phyloP scores from a whole-genome alignment of 1,284 basidiomycete species.

The Microbotryum scabiosae region DNA sequence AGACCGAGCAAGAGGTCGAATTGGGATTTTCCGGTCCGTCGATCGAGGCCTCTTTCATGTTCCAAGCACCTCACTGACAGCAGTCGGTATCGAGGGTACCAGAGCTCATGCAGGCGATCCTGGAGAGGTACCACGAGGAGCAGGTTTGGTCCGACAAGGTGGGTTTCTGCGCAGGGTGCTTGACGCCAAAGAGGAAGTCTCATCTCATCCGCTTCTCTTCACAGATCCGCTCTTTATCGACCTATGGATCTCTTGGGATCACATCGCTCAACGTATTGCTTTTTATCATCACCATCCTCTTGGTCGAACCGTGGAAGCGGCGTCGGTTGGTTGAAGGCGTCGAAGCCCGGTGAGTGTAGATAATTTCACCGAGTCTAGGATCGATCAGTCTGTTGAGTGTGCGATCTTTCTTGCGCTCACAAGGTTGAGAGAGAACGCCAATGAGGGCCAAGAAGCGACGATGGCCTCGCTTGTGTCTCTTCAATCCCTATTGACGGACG shows the following conservation, averaged over 20 bases:
- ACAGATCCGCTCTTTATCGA: conserved; percentile 72
- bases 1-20: conserved; percentile 68
- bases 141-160: conserved; percentile 92
- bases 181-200: neutral
- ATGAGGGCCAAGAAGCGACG: conserved; percentile 20
- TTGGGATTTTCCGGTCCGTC: conserved; percentile 55
- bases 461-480: conserved; percentile 14
- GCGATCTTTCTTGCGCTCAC: too few relatives aligned
- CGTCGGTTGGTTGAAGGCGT: conserved; percentile 71
- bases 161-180: neutral
- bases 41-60: neutral
- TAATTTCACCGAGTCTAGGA: neutral
- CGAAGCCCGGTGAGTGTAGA: conserved; percentile 47
- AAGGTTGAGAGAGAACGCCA: conserved; percentile 16
- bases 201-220: neutral
- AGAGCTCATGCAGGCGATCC: conserved; percentile 72
- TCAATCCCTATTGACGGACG: conserved; percentile 16
- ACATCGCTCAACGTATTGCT: conserved; percentile 77
- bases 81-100: too few relatives aligned
- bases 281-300: conserved; percentile 72
- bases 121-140: conserved; percentile 85
- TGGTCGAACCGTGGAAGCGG: conserved; percentile 92
- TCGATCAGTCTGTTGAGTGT: neutral
- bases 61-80: neutral
- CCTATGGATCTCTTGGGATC: conserved; percentile 75